Percentiles rank a stretch among this genome's conserved stretches.
These are phyloP conservation scores for Populus pruinosa DNA, from an alignment of 345 rosid species.

Conservation along the genomic window DNA sequence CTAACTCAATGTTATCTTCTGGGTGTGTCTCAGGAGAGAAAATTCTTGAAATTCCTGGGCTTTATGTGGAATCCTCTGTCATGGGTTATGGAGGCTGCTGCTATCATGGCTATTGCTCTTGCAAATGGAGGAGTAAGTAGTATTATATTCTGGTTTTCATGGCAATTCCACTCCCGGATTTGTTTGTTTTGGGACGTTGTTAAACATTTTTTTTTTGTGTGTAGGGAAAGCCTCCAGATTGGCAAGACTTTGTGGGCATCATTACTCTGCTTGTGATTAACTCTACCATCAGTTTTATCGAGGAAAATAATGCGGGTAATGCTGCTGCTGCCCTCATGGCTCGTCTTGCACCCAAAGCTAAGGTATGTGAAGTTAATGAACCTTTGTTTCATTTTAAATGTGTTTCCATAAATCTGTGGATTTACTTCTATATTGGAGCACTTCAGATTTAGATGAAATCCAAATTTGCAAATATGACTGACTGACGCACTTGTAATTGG, in stretches of 20 bases:
- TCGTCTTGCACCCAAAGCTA: conserved; percentile 88
- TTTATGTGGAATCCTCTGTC: conserved; percentile 99
- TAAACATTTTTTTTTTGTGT: neutral
- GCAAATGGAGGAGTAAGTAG: conserved; percentile 97
- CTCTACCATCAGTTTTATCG: conserved; percentile 95
- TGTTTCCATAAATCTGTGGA: neutral
- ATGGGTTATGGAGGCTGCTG: conserved; percentile 99
- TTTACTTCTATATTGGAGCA: neutral
- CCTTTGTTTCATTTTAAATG: neutral
- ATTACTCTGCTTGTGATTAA: conserved; percentile 81
- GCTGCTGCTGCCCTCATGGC: conserved; percentile 99
- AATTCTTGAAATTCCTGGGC: conserved; percentile 79
- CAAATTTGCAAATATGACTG: neutral
- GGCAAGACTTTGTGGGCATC: conserved; percentile 98
- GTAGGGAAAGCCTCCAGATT: conserved; percentile 95
- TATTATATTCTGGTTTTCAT: conserved; percentile 1
- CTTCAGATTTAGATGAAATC: neutral
- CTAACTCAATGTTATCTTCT: conserved; percentile 1
- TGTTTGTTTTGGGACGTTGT: neutral
- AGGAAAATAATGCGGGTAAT: conserved; percentile 96
- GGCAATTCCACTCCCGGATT: neutral
- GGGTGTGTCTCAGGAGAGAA: conserved; percentile 65
- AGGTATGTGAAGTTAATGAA: conserved; percentile 43
- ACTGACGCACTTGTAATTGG: neutral
- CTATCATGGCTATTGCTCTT: conserved; percentile 97